Percentiles rank a stretch among this genome's conserved stretches.
These are phyloP conservation scores for Lichtheimia hyalospora DNA, from an alignment of 371 early-diverging fungal genomes.

Conservation along the genomic window DNA sequence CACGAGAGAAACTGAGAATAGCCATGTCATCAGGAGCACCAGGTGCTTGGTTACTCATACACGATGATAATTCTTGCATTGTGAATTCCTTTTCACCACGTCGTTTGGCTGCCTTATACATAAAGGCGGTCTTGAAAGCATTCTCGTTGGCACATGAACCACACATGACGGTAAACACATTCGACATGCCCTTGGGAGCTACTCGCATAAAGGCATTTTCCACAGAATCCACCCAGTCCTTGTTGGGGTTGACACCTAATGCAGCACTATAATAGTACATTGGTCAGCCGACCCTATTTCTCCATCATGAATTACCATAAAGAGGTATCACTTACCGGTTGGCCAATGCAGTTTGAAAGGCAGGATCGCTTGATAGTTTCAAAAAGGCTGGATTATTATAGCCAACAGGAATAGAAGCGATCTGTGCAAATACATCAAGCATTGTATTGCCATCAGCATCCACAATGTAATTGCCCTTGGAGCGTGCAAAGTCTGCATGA, in stretches of 20 bases:
- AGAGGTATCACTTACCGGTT: slow-evolving; percentile 36
- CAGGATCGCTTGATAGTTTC: slow-evolving; percentile 53
- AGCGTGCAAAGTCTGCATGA: slow-evolving; percentile 59
- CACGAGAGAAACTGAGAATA: slow-evolving; percentile 68
- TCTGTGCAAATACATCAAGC: slow-evolving; percentile 74
- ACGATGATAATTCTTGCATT: slow-evolving; percentile 50
- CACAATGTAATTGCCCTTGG: slow-evolving; percentile 74
- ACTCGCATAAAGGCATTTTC: slow-evolving; percentile 70
- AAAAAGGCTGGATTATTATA: slow-evolving; percentile 73
- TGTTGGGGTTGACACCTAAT: slow-evolving; percentile 66
- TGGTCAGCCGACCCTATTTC: too few relatives aligned
- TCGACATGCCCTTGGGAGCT: slow-evolving; percentile 66
- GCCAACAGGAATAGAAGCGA: slow-evolving; percentile 77
- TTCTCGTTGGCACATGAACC: slow-evolving; percentile 79
- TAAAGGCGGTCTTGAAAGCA: slow-evolving; percentile 80
- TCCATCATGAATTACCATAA: neutral
- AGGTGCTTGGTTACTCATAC: slow-evolving; percentile 71
- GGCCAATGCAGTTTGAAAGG: slow-evolving; percentile 58
- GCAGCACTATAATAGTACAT: slow-evolving; percentile 49
- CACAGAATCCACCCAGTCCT: slow-evolving; percentile 65
- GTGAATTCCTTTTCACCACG: slow-evolving; percentile 55
- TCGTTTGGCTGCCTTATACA: slow-evolving; percentile 61
- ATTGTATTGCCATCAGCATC: slow-evolving; percentile 74
- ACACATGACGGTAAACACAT: slow-evolving; percentile 79
- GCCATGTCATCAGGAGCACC: slow-evolving; percentile 67